Conservation (phyloP, 225 moss, liverwort and hornwort species). For the Pseudoscleropodium purum region DNA sequence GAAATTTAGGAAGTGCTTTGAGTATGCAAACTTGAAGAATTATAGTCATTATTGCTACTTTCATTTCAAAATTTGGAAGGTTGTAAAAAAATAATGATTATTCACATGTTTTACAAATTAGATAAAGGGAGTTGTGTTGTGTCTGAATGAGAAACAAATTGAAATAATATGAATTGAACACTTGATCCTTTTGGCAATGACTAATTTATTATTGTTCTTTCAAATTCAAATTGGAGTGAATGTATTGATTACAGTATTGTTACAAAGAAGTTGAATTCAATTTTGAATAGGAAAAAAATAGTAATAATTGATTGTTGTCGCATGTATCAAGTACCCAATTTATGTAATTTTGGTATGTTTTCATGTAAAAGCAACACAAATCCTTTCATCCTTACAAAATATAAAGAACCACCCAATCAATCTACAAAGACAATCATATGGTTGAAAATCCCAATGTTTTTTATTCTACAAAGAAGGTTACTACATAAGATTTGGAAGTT, state of each 20-base stretch:
- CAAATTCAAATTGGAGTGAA: not conserved
- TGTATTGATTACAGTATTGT: not conserved
- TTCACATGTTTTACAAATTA: not conserved
- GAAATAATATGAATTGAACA: no score
- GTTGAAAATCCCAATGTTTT: not conserved
- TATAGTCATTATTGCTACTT: not conserved
- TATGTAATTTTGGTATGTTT: not conserved
- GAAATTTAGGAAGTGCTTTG: not conserved
- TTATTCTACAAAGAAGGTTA: not conserved
- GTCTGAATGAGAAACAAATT: fast-evolving
- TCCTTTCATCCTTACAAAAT: not conserved
- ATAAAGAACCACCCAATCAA: no score
- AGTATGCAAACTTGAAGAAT: not conserved
- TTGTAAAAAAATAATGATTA: fast-evolving
- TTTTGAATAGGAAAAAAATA: not conserved
- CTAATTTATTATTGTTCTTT: not conserved
- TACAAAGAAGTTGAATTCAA: not conserved
- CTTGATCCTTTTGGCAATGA: not conserved
- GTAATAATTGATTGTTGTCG: fast-evolving
- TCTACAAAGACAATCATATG: fast-evolving
- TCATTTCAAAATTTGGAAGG: not conserved
- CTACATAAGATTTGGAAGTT: no score
- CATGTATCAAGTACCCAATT: not conserved
- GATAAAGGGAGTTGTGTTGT: fast-evolving
- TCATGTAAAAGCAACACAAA: not conserved